Evolutionary conservation across 2,329 filamentous ascomycete species (phyloP).

Genomic region (Ophiostoma fasciatum): DNA sequence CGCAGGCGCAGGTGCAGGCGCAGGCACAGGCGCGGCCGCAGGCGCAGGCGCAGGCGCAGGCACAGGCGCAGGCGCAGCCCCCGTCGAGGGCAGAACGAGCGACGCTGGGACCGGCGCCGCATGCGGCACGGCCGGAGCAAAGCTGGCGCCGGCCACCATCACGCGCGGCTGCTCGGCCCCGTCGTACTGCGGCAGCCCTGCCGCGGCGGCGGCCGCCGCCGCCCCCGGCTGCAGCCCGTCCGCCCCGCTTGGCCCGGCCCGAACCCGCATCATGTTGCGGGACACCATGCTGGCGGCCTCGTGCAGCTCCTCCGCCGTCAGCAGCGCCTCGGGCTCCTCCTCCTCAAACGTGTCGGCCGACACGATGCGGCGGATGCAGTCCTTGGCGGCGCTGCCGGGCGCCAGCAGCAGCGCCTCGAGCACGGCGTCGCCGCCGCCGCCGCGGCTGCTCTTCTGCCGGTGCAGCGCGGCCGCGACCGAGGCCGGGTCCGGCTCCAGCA

Average conservation of each 20-base stretch:
- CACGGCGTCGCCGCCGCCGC: slow-evolving; percentile 47
- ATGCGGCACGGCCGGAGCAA: neutral
- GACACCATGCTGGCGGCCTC: slow-evolving; percentile 32
- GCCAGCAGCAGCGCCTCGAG: slow-evolving; percentile 32
- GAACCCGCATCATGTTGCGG: slow-evolving; percentile 3
- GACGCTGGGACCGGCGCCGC: neutral
- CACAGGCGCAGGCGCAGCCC: too few relatives aligned
- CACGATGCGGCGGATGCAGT: slow-evolving; percentile 39
- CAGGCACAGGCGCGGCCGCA: too few relatives aligned
- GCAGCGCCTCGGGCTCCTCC: slow-evolving; percentile 43
- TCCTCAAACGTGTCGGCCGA: slow-evolving; percentile 60
- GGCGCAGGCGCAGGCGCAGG: too few relatives aligned
- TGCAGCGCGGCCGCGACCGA: too few relatives aligned
- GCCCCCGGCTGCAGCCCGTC: too few relatives aligned
- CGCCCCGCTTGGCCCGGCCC: too few relatives aligned
- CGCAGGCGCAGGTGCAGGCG: too few relatives aligned
- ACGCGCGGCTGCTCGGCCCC: too few relatives aligned
- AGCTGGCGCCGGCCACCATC: neutral
- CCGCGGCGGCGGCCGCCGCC: neutral
- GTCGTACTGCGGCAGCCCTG: too few relatives aligned
- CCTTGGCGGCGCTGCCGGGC: slow-evolving; percentile 19
- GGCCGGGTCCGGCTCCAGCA: slow-evolving; percentile 36
- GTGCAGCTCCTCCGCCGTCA: slow-evolving; percentile 46
- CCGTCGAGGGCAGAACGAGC: too few relatives aligned
- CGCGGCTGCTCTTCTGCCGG: too few relatives aligned